Evolutionary conservation across 225 moss, liverwort and hornwort genomes (phyloP).

Genomic region (Pseudoscleropodium purum): DNA sequence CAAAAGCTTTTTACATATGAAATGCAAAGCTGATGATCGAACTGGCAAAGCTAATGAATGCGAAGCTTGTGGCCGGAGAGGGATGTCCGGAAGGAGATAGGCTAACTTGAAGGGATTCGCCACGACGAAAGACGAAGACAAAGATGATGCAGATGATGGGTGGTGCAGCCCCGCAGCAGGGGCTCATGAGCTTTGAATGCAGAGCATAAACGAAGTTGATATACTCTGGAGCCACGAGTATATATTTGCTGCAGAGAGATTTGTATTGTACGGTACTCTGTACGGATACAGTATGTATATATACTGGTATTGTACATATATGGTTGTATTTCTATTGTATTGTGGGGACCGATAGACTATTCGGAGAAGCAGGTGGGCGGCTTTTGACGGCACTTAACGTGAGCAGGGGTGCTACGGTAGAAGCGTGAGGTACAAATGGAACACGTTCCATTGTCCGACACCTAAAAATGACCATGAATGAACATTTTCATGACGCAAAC

Average conservation of each 20-base stretch:
- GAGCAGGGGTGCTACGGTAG: background rate
- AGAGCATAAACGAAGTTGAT: background rate
- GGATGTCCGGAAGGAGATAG: background rate
- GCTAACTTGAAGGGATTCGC: background rate
- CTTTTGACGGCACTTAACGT: background rate
- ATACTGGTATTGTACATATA: fast-evolving
- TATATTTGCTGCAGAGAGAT: background rate
- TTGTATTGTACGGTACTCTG: background rate
- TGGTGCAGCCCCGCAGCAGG: background rate
- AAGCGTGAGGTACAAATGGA: no score
- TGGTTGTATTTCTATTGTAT: background rate
- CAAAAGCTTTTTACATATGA: background rate
- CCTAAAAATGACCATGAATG: background rate
- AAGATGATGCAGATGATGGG: no score
- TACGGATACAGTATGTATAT: fast-evolving
- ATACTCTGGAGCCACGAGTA: background rate
- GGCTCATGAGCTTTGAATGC: background rate
- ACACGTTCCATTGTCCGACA: no score
- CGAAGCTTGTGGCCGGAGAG: background rate
- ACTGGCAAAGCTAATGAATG: background rate
- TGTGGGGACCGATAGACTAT: background rate
- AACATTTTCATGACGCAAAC: background rate
- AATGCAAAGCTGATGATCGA: background rate
- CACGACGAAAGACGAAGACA: background rate
- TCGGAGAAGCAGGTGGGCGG: background rate